Evolutionary conservation across 345 rosid species (phyloP).

Genomic region (Psidium guajava): DNA sequence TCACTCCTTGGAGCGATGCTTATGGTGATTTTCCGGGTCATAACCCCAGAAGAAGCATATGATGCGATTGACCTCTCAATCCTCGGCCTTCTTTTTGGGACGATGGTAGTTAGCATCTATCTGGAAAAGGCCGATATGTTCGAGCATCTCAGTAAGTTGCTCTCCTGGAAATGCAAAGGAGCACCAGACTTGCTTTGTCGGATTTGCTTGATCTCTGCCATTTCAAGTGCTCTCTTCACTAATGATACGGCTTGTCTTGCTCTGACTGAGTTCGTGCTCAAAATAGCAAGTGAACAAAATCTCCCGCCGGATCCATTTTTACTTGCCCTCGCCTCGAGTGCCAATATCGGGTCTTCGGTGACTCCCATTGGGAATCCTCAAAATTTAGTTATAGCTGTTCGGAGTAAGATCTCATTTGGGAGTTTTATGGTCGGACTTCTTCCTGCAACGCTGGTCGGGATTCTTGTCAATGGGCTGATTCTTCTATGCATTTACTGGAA

Average conservation of each 20-base stretch:
- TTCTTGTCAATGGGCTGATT: conserved; percentile 38
- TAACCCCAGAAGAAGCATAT: conserved; percentile 66
- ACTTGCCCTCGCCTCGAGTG: conserved; percentile 77
- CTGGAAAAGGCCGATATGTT: conserved; percentile 83
- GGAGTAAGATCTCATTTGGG: conserved; percentile 55
- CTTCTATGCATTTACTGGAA: conserved; percentile 69
- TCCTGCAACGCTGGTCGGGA: conserved; percentile 68
- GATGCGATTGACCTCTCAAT: conserved; percentile 79
- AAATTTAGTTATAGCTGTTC: conserved; percentile 78
- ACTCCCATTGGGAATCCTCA: conserved; percentile 94
- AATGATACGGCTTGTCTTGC: conserved; percentile 83
- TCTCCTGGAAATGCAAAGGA: conserved; percentile 66
- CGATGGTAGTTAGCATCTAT: conserved; percentile 77
- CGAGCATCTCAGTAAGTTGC: conserved; percentile 57
- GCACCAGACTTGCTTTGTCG: conserved; percentile 62
- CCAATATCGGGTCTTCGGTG: conserved; percentile 77
- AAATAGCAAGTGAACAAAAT: conserved; percentile 69
- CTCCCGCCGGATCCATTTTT: conserved; percentile 75
- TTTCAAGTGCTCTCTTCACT: conserved; percentile 82
- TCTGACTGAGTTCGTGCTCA: conserved; percentile 71
- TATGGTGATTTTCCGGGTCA: conserved; percentile 69
- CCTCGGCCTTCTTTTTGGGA: conserved; percentile 84
- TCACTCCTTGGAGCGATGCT: conserved; percentile 78
- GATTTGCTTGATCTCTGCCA: conserved; percentile 62
- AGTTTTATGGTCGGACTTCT: conserved; percentile 49